Conservation (phyloP, 2,329 filamentous ascomycete genomes). For the Penicillium sp. region DNA sequence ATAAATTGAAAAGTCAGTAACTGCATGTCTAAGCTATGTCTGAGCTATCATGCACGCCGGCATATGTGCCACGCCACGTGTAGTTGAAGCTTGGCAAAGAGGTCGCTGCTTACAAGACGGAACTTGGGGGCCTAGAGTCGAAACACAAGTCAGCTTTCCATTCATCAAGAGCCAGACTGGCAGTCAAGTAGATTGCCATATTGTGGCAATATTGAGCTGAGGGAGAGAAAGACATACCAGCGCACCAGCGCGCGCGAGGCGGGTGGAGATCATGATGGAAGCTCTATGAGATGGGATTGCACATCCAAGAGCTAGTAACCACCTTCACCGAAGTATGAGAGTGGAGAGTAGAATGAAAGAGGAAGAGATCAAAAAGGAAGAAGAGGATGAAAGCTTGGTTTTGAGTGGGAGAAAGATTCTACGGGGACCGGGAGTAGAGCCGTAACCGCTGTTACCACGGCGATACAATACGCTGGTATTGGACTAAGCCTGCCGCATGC, state of each 20-base stretch:
- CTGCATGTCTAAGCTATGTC: slow-evolving; percentile 10
- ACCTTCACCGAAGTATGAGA: slow-evolving; percentile 36
- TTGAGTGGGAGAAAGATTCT: slow-evolving; percentile 38
- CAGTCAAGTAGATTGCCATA: neutral
- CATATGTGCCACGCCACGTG: neutral
- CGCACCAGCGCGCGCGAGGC: slow-evolving; percentile 49
- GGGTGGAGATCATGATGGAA: slow-evolving; percentile 50
- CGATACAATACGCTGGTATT: slow-evolving; percentile 30
- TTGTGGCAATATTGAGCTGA: neutral
- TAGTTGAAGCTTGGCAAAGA: neutral
- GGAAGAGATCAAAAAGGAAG: slow-evolving; percentile 37
- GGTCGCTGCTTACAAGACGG: slow-evolving; percentile 44
- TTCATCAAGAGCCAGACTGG: slow-evolving; percentile 4
- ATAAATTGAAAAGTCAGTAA: slow-evolving; percentile 41
- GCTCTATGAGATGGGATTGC: slow-evolving; percentile 42
- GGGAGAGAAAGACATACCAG: slow-evolving; percentile 41
- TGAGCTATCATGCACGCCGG: neutral
- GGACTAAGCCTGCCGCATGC: slow-evolving; percentile 31
- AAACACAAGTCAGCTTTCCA: slow-evolving; percentile 25
- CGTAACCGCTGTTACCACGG: slow-evolving; percentile 42
- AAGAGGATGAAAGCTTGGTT: slow-evolving; percentile 43
- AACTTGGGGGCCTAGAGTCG: slow-evolving; percentile 44
- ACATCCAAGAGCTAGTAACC: slow-evolving; percentile 41
- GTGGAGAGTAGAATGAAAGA: slow-evolving; percentile 40
- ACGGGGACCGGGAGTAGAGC: slow-evolving; percentile 39